A percentile compares a stretch with the other conserved stretches of the same genome.
These are phyloP conservation scores for Skeletonema grethae DNA, from an alignment of 108 stramenopile species.

Conservation along the genomic window DNA sequence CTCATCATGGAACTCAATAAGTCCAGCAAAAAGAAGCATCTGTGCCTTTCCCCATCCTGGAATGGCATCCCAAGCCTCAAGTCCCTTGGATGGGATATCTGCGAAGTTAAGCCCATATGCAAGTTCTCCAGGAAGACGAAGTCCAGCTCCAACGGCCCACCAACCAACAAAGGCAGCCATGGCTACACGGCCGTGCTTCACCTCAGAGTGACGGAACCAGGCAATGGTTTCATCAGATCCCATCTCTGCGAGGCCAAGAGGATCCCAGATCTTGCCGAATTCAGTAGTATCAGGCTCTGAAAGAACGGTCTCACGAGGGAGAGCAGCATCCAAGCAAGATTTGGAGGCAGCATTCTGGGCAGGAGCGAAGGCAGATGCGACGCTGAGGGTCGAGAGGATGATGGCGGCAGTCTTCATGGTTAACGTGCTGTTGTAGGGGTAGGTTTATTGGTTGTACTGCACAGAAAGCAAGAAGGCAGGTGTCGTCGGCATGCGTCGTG, in stretches of 20 bases:
- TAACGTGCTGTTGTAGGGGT: no score
- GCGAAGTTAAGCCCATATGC: conserved; percentile 66
- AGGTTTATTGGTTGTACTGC: background rate
- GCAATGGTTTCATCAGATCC: conserved; percentile 78
- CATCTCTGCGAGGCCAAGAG: conserved; percentile 67
- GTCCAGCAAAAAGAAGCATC: conserved; percentile 77
- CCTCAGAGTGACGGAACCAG: conserved; percentile 82
- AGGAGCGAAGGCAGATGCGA: conserved; percentile 43
- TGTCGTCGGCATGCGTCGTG: conserved; percentile 7
- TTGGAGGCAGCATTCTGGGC: conserved; percentile 33
- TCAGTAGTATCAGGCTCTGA: conserved; percentile 67
- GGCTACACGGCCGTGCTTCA: conserved; percentile 82
- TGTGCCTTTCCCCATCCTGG: conserved; percentile 88
- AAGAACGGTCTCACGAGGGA: conserved; percentile 59
- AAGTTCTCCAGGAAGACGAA: conserved; percentile 75
- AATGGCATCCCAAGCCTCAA: conserved; percentile 83
- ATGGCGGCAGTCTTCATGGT: conserved; percentile 33
- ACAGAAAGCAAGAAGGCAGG: background rate
- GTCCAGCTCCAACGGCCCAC: conserved; percentile 69
- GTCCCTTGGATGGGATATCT: conserved; percentile 69
- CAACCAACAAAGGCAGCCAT: conserved; percentile 88
- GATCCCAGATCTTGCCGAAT: conserved; percentile 76
- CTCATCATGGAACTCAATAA: conserved; percentile 84
- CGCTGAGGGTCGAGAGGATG: conserved; percentile 35
- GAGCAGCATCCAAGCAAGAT: conserved; percentile 29